Evolutionary conservation across 1,284 basidiomycete species (phyloP).

Genomic region (Malassezia cuniculi): DNA sequence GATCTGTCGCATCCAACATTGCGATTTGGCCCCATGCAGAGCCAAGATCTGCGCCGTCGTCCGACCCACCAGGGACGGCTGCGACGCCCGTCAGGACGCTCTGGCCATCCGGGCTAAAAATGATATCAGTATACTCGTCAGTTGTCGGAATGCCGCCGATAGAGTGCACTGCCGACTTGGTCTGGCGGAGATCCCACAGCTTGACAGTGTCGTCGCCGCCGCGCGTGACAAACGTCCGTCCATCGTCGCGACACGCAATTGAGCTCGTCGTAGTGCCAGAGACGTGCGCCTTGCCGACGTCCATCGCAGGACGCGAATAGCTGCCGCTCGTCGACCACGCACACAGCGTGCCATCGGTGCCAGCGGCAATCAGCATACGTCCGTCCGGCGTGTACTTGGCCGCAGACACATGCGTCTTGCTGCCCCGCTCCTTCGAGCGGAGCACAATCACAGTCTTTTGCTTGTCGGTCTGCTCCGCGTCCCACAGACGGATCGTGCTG

Average conservation of each 20-base stretch:
- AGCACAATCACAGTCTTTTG: slow-evolving; percentile 89
- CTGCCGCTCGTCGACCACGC: slow-evolving; percentile 86
- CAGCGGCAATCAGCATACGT: slow-evolving; percentile 51
- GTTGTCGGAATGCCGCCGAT: slow-evolving; percentile 58
- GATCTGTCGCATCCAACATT: slow-evolving; percentile 13
- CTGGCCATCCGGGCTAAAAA: slow-evolving; percentile 73
- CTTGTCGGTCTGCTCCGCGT: slow-evolving; percentile 70
- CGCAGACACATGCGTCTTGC: slow-evolving; percentile 75
- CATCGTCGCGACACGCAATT: slow-evolving; percentile 70
- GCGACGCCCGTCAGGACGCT: slow-evolving; percentile 62
- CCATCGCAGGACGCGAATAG: slow-evolving; percentile 72
- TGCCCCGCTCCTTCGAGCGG: slow-evolving; percentile 89
- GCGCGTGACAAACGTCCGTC: slow-evolving; percentile 59
- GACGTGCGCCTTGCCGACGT: slow-evolving; percentile 69
- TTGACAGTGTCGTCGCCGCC: slow-evolving; percentile 91
- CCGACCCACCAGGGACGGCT: slow-evolving; percentile 4
- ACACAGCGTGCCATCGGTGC: slow-evolving; percentile 77
- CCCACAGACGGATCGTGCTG: slow-evolving; percentile 94
- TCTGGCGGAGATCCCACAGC: slow-evolving; percentile 77
- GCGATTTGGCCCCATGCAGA: slow-evolving; percentile 17
- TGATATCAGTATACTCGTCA: slow-evolving; percentile 79
- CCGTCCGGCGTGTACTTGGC: slow-evolving; percentile 11
- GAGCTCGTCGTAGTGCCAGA: slow-evolving; percentile 72
- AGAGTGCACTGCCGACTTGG: slow-evolving; percentile 68
- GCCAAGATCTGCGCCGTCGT: neutral